These are phyloP conservation scores for Claviceps maximensis DNA, from an alignment of 2,329 filamentous ascomycete genomes.

Conservation along the genomic window DNA sequence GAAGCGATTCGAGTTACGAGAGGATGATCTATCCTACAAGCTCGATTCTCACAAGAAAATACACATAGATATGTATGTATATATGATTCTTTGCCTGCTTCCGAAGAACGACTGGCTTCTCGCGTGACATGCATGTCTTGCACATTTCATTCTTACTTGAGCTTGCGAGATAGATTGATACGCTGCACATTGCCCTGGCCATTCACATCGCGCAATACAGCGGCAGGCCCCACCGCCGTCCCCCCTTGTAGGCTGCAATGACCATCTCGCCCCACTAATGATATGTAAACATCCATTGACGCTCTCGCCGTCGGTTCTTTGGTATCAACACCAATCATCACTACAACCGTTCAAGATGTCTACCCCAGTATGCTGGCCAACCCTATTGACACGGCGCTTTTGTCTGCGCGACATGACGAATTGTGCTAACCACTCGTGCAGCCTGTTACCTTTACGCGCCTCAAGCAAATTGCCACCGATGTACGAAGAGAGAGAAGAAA, in stretches of 20 bases:
- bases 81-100: not conserved
- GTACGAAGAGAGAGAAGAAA: constrained; percentile 33
- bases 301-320: not conserved
- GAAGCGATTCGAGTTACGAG: no score
- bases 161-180: no score
- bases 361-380: constrained; percentile 20
- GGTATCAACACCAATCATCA: constrained; percentile 4
- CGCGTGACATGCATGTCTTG: not conserved
- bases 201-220: not conserved
- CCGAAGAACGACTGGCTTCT: no score
- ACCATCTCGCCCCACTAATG: not conserved
- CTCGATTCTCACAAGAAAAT: not conserved
- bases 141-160: no score
- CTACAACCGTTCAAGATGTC: constrained; percentile 19
- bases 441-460: constrained; percentile 63
- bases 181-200: not conserved
- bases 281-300: not conserved
- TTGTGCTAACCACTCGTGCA: constrained; percentile 19
- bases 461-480: constrained; percentile 77
- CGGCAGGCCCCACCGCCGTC: not conserved
- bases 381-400: not conserved
- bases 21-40: no score
- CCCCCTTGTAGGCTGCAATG: not conserved
- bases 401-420: not conserved
- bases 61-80: not conserved